Evolutionary conservation across 768 basidiomycete species (phyloP), one percentile per base, ranked within the genome.

Genomic region (Cyathus striatus): DNA sequence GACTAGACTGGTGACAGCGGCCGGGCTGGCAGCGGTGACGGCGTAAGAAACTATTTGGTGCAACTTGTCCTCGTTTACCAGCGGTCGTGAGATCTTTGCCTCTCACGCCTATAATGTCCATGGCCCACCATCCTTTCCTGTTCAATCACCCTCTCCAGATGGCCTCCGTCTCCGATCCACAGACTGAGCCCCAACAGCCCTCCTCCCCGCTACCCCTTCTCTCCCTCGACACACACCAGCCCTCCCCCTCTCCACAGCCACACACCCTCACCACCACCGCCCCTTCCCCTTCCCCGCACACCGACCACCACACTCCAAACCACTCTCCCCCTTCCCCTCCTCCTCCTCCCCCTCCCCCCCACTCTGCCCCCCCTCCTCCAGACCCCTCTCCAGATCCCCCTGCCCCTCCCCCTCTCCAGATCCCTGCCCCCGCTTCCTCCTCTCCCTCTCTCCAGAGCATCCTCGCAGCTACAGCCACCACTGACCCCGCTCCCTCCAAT

Each of bases 271-370:
- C 42, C 49, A 52, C 61, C 22, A 49, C 51, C 23, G 37, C 53
- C 6, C 39, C 52, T 9, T 52, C 57, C 7, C 54, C 58, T n/a
- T 52, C 60, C 39, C 47, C 62, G 23, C 36, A 61, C 17, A 46
- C 65, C n/a, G 71, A 70, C 51, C 70, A 69, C 37, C 69, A 65
- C 61, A 68, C 63, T 21, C 73, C 68, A 40, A 65, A 73, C 40
- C 72, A 75, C 44, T 74, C 75, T 38, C 73, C 78, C 44, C 59
- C 80, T 51, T 72, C 75, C 13, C 74, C 27, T 7, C 7, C 27
- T n/a, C n/a, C n/a, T n/a, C n/a, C 78, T 57, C 61, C 70, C 64
- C 57, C 71, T 59, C 54, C 74, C 56, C 35, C 62, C 53, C 25
- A 58, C 48, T 48, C 76, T n/a, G n/a, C n/a, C n/a, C n/a, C n/a